phyloP scores from a whole-genome alignment of 306 rosid species.

The Vigna unguiculata region DNA sequence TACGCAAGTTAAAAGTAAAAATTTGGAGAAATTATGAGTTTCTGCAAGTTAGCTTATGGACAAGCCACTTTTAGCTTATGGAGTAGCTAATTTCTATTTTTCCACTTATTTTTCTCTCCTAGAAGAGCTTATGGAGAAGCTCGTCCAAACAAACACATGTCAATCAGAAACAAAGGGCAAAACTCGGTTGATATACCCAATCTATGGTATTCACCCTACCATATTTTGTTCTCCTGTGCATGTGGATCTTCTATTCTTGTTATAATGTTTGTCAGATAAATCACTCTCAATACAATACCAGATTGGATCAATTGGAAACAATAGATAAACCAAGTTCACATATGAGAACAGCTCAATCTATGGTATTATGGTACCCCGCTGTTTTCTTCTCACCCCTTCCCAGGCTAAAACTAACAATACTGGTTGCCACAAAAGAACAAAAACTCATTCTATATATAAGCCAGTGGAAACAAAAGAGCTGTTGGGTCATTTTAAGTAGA shows the following conservation, averaged over 20 bases:
- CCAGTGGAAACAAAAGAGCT: too few relatives aligned
- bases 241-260: conserved; percentile 11
- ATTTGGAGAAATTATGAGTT: too few relatives aligned
- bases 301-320: background rate
- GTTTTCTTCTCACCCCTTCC: background rate
- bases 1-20: too few relatives aligned
- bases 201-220: background rate
- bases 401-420: background rate
- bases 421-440: too few relatives aligned
- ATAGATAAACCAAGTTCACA: background rate
- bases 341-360: conserved; percentile 4
- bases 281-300: conserved; percentile 3
- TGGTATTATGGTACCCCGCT: conserved; percentile 1
- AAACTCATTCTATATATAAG: too few relatives aligned
- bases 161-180: background rate
- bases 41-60: too few relatives aligned
- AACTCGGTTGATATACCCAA: background rate
- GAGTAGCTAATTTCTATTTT: too few relatives aligned
- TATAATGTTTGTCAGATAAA: conserved; percentile 6
- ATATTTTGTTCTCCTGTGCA: background rate
- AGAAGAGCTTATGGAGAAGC: too few relatives aligned
- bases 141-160: too few relatives aligned
- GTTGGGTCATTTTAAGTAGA: too few relatives aligned
- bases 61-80: too few relatives aligned
- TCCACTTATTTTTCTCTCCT: too few relatives aligned